Percentiles rank a stretch among this genome's conserved stretches.
Evolutionary conservation across 2,329 filamentous ascomycete species (phyloP).

Genomic region (Cryphonectria nitschkei): DNA sequence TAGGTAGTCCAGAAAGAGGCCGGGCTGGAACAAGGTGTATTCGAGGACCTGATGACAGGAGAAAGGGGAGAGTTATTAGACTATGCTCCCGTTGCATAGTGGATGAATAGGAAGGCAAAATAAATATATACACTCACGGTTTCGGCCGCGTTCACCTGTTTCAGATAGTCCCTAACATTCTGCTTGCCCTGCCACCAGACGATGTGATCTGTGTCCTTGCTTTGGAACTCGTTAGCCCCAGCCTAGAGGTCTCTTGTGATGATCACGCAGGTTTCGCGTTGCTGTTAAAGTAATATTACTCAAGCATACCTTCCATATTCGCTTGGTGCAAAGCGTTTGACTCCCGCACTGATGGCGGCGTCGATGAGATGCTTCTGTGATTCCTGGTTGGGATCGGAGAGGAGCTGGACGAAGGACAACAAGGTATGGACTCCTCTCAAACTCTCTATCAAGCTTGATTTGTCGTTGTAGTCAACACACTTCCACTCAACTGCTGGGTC

Average conservation of each 20-base stretch:
- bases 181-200: slow-evolving; percentile 56
- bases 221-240: slow-evolving; percentile 27
- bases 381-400: slow-evolving; percentile 39
- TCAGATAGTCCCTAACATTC: slow-evolving; percentile 53
- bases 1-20: slow-evolving; percentile 59
- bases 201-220: slow-evolving; percentile 41
- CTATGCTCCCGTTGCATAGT: neutral
- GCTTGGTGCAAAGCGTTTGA: slow-evolving; percentile 64
- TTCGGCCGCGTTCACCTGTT: slow-evolving; percentile 51
- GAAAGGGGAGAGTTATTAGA: neutral
- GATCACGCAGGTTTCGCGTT: neutral
- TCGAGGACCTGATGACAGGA: slow-evolving; percentile 50
- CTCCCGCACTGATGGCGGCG: slow-evolving; percentile 52
- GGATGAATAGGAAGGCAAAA: neutral
- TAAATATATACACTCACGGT: slow-evolving; percentile 37
- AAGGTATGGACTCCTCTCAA: slow-evolving; percentile 56
- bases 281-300: neutral
- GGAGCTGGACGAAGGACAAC: slow-evolving; percentile 52
- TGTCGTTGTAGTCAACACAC: slow-evolving; percentile 49
- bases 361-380: slow-evolving; percentile 62
- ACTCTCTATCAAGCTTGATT: slow-evolving; percentile 39
- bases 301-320: slow-evolving; percentile 54
- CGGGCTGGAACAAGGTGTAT: slow-evolving; percentile 60
- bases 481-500: slow-evolving; percentile 42
- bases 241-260: neutral